These are phyloP conservation scores for Nitzschia sp. DNA, from an alignment of 108 stramenopile species.

Conservation along the genomic window DNA sequence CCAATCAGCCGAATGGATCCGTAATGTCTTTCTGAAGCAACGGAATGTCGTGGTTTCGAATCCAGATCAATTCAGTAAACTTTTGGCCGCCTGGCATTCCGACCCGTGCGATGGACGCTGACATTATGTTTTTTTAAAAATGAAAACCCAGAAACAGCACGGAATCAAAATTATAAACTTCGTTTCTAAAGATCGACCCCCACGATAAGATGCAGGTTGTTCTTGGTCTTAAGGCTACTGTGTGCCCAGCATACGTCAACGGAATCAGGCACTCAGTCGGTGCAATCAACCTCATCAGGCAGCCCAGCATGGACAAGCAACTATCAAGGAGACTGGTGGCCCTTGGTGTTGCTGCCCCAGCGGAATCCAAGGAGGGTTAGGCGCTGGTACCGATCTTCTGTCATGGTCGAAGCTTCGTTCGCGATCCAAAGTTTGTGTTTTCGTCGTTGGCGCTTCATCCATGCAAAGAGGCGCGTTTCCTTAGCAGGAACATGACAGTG, in stretches of 20 bases:
- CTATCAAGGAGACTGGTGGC: too few species aligned
- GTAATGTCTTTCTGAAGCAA: slow-evolving; percentile 44
- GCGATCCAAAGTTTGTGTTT: slow-evolving; percentile 6
- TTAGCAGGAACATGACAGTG: slow-evolving; percentile 9
- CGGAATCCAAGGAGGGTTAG: slow-evolving; percentile 6
- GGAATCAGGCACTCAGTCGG: too few species aligned
- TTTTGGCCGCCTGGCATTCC: slow-evolving; percentile 32
- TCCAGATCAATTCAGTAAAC: slow-evolving; percentile 20
- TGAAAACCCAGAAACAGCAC: too few species aligned
- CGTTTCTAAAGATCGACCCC: too few species aligned
- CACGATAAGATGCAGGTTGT: too few species aligned
- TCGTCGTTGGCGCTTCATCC: slow-evolving; percentile 21
- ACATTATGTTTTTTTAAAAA: too few species aligned
- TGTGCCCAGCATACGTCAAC: too few species aligned
- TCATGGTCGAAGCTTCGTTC: slow-evolving; percentile 7
- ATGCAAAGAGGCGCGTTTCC: neutral
- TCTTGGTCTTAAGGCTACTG: too few species aligned
- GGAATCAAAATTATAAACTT: too few species aligned
- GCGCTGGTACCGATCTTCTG: neutral
- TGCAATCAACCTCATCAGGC: too few species aligned
- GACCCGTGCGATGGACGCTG: slow-evolving; percentile 66
- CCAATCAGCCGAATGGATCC: slow-evolving; percentile 48
- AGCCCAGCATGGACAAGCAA: too few species aligned
- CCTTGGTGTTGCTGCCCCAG: neutral
- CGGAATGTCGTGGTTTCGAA: slow-evolving; percentile 47